Conservation (phyloP, 1,284 basidiomycete genomes). For the Megacollybia platyphylla region DNA sequence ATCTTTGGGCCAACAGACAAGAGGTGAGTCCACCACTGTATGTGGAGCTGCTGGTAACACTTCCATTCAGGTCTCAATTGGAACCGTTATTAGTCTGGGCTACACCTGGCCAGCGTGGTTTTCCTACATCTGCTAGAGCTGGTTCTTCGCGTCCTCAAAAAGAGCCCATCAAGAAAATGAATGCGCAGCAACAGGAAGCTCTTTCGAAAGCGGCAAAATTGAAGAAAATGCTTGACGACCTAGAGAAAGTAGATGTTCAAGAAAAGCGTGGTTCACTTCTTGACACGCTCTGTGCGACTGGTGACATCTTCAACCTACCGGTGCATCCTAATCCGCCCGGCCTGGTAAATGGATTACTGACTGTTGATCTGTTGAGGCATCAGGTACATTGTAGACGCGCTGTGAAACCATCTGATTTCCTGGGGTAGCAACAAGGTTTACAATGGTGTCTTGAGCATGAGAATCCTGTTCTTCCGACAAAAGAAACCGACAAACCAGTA, state of each 20-base stretch:
- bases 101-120: conserved; percentile 53
- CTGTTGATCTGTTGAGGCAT: conserved; percentile 66
- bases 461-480: conserved; percentile 57
- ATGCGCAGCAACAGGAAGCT: conserved; percentile 35
- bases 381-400: conserved; percentile 35
- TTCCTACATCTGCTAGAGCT: conserved; percentile 14
- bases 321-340: conserved; percentile 58
- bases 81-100: conserved; percentile 67
- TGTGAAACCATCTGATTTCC: conserved; percentile 3
- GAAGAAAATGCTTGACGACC: conserved; percentile 42
- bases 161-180: not conserved
- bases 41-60: no score
- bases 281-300: conserved; percentile 52
- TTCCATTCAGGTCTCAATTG: conserved; percentile 24
- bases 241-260: conserved; percentile 73
- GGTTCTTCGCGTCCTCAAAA: not conserved
- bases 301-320: conserved; percentile 59
- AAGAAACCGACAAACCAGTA: conserved; percentile 57
- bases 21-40: conserved; percentile 5
- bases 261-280: conserved; percentile 56
- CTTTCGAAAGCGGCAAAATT: conserved; percentile 53
- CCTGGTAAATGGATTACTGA: conserved; percentile 45
- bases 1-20: conserved; percentile 59
- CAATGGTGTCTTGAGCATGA: conserved; percentile 74
- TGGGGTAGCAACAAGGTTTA: conserved; percentile 20